Evolutionary conservation across 1,284 basidiomycete genomes (phyloP).

Genomic region (Porogramme epimiltina): DNA sequence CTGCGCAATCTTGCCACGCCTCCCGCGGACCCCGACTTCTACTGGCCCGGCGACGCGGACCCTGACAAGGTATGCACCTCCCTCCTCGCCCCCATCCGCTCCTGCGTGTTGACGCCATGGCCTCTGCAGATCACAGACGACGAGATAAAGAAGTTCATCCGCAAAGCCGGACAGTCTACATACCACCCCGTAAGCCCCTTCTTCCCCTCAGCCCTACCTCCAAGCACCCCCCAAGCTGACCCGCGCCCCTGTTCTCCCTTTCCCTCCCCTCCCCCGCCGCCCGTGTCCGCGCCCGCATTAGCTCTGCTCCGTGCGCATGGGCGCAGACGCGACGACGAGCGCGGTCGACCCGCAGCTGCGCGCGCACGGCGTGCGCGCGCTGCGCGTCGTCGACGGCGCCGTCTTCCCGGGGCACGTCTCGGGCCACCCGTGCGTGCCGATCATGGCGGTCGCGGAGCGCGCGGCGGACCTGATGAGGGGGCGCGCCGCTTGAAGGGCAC

Average conservation of each 20-base stretch:
- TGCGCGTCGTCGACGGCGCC: slow-evolving; percentile 45
- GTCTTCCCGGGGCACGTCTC: slow-evolving; percentile 34
- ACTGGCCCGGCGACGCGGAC: slow-evolving; percentile 29
- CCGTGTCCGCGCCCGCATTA: neutral
- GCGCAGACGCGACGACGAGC: slow-evolving; percentile 11
- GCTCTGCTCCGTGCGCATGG: slow-evolving; percentile 19
- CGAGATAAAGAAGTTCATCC: slow-evolving; percentile 32
- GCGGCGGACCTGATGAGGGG: slow-evolving; percentile 25
- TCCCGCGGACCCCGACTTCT: slow-evolving; percentile 21
- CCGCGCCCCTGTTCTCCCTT: neutral
- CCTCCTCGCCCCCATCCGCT: neutral
- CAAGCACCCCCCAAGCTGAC: too few relatives aligned
- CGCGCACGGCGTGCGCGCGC: slow-evolving; percentile 36
- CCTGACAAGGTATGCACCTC: slow-evolving; percentile 22
- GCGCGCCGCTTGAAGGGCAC: neutral
- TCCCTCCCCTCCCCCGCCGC: too few relatives aligned
- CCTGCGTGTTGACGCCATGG: neutral
- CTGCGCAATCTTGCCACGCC: slow-evolving; percentile 17
- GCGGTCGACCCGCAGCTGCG: slow-evolving; percentile 19
- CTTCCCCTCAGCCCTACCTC: neutral
- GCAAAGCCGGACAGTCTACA: slow-evolving; percentile 33
- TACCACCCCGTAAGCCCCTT: slow-evolving; percentile 33
- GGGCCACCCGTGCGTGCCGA: slow-evolving; percentile 27
- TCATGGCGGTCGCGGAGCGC: slow-evolving; percentile 29
- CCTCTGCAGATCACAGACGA: slow-evolving; percentile 31